Evolutionary conservation across 495 filamentous ascomycete genomes (phyloP).

Genomic region (Aspergillus conjunctus): DNA sequence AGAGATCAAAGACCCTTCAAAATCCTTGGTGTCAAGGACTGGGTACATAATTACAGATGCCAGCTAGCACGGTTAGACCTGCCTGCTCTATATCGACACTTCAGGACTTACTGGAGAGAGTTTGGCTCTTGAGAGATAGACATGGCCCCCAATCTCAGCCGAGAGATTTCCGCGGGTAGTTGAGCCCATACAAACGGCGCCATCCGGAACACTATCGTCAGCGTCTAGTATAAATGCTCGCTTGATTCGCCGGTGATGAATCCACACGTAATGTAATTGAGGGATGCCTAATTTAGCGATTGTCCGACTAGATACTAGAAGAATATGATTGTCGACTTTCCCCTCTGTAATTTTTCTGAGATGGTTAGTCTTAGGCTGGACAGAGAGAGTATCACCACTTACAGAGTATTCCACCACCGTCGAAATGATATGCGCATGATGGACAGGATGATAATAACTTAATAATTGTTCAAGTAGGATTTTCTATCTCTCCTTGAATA

Average conservation of each 20-base stretch:
- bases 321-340: neutral
- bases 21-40: neutral
- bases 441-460: too few species aligned
- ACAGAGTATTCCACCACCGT: neutral
- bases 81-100: neutral
- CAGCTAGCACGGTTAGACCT: neutral
- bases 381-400: neutral
- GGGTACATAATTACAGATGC: neutral
- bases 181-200: neutral
- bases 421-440: neutral
- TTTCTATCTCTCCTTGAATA: too few species aligned
- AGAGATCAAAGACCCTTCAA: neutral
- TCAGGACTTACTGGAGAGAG: neutral
- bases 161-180: neutral
- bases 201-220: neutral
- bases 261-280: neutral
- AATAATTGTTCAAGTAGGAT: too few species aligned
- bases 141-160: neutral
- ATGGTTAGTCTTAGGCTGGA: neutral
- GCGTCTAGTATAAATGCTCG: neutral
- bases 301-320: neutral
- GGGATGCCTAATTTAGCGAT: neutral
- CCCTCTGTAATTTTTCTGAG: neutral
- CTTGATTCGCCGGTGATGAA: neutral
- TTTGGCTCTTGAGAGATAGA: neutral